Evolutionary conservation across 371 early-diverging fungal species (phyloP).

Genomic region (Nematocida sp.): DNA sequence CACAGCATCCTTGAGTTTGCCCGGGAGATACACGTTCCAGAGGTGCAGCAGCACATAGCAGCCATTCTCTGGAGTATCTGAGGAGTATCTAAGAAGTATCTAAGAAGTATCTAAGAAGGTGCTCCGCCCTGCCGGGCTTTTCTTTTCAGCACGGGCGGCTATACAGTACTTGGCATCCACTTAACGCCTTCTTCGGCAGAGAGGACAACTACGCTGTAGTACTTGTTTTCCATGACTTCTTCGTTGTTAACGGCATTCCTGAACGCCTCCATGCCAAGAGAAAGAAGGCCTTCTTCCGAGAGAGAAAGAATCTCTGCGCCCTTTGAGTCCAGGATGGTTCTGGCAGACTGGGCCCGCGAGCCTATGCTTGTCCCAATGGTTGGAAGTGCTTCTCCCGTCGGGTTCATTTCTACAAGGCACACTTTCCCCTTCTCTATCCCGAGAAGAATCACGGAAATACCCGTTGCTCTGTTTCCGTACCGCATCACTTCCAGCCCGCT

Average conservation of each 20-base stretch:
- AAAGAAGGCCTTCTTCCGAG: constrained; percentile 52
- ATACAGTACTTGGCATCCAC: not conserved
- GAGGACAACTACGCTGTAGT: constrained; percentile 12
- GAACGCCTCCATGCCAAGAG: constrained; percentile 58
- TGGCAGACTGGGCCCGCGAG: constrained; percentile 62
- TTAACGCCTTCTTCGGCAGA: not conserved
- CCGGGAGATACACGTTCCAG: constrained; percentile 22
- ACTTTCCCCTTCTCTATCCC: constrained; percentile 58
- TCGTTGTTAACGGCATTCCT: constrained; percentile 59
- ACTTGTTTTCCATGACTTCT: constrained; percentile 8
- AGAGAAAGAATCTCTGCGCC: constrained; percentile 33
- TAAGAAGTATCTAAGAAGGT: no score
- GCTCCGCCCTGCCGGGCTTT: no score
- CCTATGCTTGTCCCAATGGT: constrained; percentile 61
- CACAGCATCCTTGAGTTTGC: constrained; percentile 49
- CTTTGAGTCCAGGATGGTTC: constrained; percentile 62
- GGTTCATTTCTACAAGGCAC: constrained; percentile 57
- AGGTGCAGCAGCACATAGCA: constrained; percentile 51
- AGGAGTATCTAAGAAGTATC: no score
- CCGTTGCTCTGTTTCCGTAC: constrained; percentile 57
- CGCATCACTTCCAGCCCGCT: constrained; percentile 42
- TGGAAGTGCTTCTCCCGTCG: constrained; percentile 51
- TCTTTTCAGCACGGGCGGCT: no score
- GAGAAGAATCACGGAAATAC: constrained; percentile 57
- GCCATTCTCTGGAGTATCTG: no score